These are phyloP conservation scores for Populus alba DNA, from an alignment of 345 rosid species.

Conservation along the genomic window DNA sequence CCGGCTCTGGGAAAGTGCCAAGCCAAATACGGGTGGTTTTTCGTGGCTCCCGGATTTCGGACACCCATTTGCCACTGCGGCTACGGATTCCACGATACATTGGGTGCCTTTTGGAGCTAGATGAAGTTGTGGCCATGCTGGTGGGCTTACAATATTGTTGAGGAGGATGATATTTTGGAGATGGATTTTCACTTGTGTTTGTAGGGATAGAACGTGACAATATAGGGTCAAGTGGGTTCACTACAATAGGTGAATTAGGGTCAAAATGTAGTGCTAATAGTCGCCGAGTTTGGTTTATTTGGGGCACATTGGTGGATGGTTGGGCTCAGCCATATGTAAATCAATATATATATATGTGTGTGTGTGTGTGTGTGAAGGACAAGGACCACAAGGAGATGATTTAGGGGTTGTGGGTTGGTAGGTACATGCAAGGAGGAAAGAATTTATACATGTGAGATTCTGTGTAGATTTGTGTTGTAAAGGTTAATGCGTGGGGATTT, in stretches of 20 bases:
- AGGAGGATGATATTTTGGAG: slow-evolving; percentile 6
- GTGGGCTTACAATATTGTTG: slow-evolving; percentile 7
- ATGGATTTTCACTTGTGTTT: slow-evolving; percentile 30
- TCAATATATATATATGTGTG: background rate
- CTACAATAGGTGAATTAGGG: slow-evolving; percentile 7
- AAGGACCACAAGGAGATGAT: background rate
- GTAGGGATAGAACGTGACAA: slow-evolving; percentile 17
- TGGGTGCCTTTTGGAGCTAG: slow-evolving; percentile 45
- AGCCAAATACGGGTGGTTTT: slow-evolving; percentile 91
- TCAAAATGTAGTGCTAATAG: slow-evolving; percentile 21
- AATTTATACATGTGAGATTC: slow-evolving; percentile 3
- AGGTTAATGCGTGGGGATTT: slow-evolving; percentile 48
- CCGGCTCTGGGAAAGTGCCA: slow-evolving; percentile 72
- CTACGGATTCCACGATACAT: slow-evolving; percentile 63
- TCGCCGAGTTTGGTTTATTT: slow-evolving; percentile 24
- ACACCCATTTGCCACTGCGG: slow-evolving; percentile 88
- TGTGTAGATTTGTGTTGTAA: background rate
- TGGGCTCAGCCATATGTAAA: slow-evolving; percentile 30
- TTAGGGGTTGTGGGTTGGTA: background rate
- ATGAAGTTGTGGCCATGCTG: slow-evolving; percentile 4
- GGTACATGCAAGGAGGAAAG: background rate
- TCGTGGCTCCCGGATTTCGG: slow-evolving; percentile 86
- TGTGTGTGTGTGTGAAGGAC: background rate
- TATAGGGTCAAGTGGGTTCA: background rate
- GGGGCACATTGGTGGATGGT: slow-evolving; percentile 26